A percentile compares a stretch with the other conserved stretches of the same genome.
Evolutionary conservation across 2,329 filamentous ascomycete species (phyloP).

Genomic region (Trichoderma afroharzianum): DNA sequence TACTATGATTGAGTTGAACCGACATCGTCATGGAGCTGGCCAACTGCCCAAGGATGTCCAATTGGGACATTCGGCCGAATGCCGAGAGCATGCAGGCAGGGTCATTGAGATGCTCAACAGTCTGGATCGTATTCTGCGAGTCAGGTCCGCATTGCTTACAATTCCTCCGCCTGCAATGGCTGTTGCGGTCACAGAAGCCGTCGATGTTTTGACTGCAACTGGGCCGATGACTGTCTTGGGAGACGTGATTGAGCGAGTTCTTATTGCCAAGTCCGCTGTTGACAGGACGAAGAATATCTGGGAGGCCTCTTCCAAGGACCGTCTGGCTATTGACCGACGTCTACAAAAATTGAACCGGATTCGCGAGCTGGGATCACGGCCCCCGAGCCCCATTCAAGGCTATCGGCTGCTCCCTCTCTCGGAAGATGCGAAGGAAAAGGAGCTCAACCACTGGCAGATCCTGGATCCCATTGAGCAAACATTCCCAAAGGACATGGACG

Average conservation of each 20-base stretch:
- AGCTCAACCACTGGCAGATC: constrained; percentile 35
- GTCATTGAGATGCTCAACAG: constrained; percentile 47
- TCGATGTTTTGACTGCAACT: constrained; percentile 63
- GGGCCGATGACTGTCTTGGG: constrained; percentile 50
- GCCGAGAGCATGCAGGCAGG: constrained; percentile 50
- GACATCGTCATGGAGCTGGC: constrained; percentile 47
- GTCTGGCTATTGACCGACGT: constrained; percentile 42
- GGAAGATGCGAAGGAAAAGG: constrained; percentile 28
- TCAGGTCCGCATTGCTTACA: constrained; percentile 29
- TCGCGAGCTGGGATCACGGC: constrained; percentile 30
- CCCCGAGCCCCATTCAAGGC: constrained; percentile 28
- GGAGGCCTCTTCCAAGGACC: constrained; percentile 53
- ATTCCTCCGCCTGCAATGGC: constrained; percentile 60
- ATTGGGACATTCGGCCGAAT: constrained; percentile 44
- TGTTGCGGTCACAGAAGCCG: constrained; percentile 59
- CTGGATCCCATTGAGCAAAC: constrained; percentile 32
- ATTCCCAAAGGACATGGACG: constrained; percentile 38
- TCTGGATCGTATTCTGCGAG: constrained; percentile 37
- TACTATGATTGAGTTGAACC: constrained; percentile 61
- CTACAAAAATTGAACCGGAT: constrained; percentile 34
- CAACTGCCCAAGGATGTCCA: constrained; percentile 40
- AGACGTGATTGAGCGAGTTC: constrained; percentile 51
- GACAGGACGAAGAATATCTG: constrained; percentile 56
- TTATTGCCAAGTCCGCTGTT: constrained; percentile 50
- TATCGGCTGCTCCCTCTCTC: constrained; percentile 29